A percentile compares a stretch with the other conserved stretches of the same genome.
Evolutionary conservation across 2,329 filamentous ascomycete species (phyloP).

Genomic region (Hymenoscyphus infarciens): DNA sequence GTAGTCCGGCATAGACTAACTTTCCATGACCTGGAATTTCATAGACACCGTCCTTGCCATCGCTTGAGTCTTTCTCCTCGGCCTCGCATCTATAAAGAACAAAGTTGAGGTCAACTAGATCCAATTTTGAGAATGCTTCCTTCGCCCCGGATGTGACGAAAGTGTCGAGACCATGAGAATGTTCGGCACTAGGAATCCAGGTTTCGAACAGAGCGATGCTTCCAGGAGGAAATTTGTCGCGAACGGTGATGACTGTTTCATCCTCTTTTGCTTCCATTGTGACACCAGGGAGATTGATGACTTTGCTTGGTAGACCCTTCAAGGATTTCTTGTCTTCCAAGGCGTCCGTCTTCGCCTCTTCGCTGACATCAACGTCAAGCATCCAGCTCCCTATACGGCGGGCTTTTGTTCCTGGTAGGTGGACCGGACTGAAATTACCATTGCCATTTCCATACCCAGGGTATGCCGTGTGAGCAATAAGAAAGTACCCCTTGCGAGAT

Average conservation of each 20-base stretch:
- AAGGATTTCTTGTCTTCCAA: constrained; percentile 68
- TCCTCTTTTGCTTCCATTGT: constrained; percentile 67
- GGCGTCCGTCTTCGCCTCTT: constrained; percentile 62
- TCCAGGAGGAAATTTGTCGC: constrained; percentile 83
- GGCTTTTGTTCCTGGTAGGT: constrained; percentile 78
- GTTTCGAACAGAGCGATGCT: constrained; percentile 96
- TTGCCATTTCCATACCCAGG: constrained; percentile 85
- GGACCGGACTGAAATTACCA: constrained; percentile 73
- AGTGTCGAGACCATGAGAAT: constrained; percentile 76
- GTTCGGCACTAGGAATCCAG: constrained; percentile 85
- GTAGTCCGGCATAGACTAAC: constrained; percentile 91
- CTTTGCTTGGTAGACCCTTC: constrained; percentile 78
- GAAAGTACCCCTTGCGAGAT: constrained; percentile 88
- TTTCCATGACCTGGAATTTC: constrained; percentile 78
- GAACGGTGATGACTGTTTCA: constrained; percentile 75
- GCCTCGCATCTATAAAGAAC: constrained; percentile 87
- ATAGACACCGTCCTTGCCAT: constrained; percentile 82
- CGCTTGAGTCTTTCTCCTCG: constrained; percentile 78
- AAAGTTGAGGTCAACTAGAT: constrained; percentile 84
- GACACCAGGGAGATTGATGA: constrained; percentile 71
- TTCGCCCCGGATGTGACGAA: constrained; percentile 81
- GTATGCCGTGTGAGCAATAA: constrained; percentile 95
- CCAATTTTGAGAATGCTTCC: constrained; percentile 70
- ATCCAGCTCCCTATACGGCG: constrained; percentile 88
- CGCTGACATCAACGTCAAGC: constrained; percentile 78